Evolutionary conservation across 345 rosid genomes (phyloP).

Genomic region (Arabidopsis arenosa): DNA sequence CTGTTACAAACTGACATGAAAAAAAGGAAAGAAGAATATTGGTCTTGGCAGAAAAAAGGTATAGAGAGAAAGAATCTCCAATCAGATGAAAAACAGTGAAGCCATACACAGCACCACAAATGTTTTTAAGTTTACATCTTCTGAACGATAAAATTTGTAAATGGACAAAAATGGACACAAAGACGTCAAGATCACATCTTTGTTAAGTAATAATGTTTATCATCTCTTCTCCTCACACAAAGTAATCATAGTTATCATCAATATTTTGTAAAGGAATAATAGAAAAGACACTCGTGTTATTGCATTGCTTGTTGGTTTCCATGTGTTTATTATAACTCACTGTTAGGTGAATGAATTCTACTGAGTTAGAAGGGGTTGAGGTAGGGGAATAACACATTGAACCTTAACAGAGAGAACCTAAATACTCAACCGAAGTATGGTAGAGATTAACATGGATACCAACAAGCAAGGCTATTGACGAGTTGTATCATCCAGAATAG

Average conservation of each 20-base stretch:
- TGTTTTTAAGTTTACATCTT: neutral
- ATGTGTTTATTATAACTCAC: neutral
- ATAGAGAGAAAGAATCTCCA: neutral
- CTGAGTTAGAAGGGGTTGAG: neutral
- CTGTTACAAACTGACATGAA: conserved; percentile 14
- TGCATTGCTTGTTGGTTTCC: neutral
- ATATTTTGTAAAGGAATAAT: neutral
- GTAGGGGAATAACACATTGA: neutral
- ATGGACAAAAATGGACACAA: neutral
- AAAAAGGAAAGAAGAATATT: conserved; percentile 4
- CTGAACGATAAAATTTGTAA: neutral
- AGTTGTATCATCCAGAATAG: conserved; percentile 16
- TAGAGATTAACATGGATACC: conserved; percentile 12
- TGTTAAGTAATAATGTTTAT: neutral
- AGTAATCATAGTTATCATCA: conserved; percentile 8
- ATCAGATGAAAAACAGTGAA: conserved; percentile 3
- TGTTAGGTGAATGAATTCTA: neutral
- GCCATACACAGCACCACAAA: conserved; percentile 5
- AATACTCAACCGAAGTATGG: neutral
- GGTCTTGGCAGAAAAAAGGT: conserved; percentile 10
- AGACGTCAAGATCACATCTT: conserved; percentile 14
- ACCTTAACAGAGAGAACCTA: conserved; percentile 12
- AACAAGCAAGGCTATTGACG: conserved; percentile 11
- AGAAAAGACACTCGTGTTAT: conserved; percentile 1
- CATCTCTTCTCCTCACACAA: neutral